Conservation (phyloP, 139 green algal species). For the Trebouxia sp. region DNA sequence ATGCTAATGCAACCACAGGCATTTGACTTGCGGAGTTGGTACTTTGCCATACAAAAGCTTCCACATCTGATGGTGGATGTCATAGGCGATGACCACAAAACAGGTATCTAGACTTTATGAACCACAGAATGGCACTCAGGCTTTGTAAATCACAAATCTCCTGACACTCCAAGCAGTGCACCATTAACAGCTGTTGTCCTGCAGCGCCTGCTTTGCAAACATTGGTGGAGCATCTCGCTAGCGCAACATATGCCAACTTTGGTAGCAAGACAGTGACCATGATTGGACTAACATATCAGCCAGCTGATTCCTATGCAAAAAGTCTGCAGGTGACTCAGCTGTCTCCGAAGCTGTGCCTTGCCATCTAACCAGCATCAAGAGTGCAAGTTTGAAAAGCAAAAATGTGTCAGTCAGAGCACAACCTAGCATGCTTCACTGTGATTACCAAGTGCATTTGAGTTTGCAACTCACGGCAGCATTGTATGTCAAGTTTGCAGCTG, state of each 20-base stretch:
- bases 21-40: not conserved
- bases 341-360: too few relatives aligned
- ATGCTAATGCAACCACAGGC: not conserved
- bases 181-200: not conserved
- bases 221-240: not conserved
- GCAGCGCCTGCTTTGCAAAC: not conserved
- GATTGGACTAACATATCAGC: not conserved
- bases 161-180: too few relatives aligned
- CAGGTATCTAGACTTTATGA: too few relatives aligned
- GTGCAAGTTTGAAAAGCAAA: too few relatives aligned
- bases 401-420: too few relatives aligned
- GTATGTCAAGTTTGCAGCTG: conserved; percentile 15
- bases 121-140: too few relatives aligned
- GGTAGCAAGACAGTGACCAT: not conserved
- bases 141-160: too few relatives aligned
- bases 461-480: too few relatives aligned
- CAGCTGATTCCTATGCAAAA: not conserved
- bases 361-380: too few relatives aligned
- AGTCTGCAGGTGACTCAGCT: not conserved
- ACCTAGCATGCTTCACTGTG: too few relatives aligned
- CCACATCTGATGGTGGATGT: not conserved
- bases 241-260: not conserved
- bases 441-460: too few relatives aligned
- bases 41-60: not conserved
- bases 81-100: not conserved